Percentiles rank a stretch among this genome's conserved stretches.
Conservation (phyloP, 306 rosid species). For the Trichosanthes truncata region DNA sequence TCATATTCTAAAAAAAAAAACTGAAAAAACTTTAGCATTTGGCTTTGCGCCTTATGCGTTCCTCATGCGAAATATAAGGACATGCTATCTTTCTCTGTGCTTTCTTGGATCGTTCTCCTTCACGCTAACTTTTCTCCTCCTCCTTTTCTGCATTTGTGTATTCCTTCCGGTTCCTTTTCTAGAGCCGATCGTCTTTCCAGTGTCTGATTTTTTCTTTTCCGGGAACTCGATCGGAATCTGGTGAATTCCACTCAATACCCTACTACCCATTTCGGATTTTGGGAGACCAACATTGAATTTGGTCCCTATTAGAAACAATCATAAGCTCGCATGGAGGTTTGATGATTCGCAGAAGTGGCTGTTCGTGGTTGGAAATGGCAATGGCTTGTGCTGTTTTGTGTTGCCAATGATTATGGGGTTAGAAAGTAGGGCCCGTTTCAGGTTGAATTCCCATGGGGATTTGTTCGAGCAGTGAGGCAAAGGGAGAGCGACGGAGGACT, state of each 20-base stretch:
- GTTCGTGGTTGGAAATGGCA: not conserved
- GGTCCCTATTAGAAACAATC: not conserved
- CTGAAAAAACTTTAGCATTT: not conserved
- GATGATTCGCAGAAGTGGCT: not conserved
- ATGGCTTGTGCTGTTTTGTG: not conserved
- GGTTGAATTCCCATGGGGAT: conserved; percentile 2
- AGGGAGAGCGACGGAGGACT: not conserved
- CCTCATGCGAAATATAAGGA: not conserved
- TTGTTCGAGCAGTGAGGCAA: not conserved
- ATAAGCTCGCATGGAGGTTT: not conserved
- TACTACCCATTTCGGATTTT: not conserved
- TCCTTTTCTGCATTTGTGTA: not conserved
- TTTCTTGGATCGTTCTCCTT: not conserved
- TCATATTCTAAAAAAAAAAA: no score
- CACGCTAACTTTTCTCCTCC: not conserved
- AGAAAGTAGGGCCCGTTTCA: not conserved
- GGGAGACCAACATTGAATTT: not conserved
- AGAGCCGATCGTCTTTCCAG: not conserved
- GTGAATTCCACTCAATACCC: not conserved
- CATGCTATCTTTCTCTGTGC: not conserved
- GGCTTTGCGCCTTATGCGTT: not conserved
- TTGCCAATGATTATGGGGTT: not conserved
- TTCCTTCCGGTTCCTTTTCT: not conserved
- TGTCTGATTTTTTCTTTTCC: not conserved
- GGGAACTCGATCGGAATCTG: not conserved